phyloP scores from a whole-genome alignment of 176 grass and related monocot genomes.

The Aegilops tauschii region DNA sequence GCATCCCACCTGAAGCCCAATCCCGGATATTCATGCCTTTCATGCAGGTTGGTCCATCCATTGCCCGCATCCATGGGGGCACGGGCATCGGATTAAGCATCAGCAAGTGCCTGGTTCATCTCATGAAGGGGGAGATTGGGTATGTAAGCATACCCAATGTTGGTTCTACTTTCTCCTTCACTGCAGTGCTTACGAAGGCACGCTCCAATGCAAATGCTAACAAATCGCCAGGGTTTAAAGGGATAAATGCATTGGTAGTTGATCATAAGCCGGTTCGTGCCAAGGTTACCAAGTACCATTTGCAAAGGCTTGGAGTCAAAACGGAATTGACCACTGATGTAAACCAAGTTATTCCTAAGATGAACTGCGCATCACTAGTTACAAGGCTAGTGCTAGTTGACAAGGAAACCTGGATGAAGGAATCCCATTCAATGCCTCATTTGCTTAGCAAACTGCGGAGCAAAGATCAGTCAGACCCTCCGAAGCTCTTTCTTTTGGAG shows the following conservation, averaged over 20 bases:
- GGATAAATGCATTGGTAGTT: constrained; percentile 79
- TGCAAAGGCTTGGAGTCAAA: constrained; percentile 83
- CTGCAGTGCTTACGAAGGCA: constrained; percentile 52
- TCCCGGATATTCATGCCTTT: constrained; percentile 89
- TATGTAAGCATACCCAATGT: constrained; percentile 66
- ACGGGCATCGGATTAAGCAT: constrained; percentile 98
- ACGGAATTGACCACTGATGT: constrained; percentile 54
- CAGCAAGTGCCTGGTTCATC: constrained; percentile 90
- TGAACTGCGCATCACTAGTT: constrained; percentile 39
- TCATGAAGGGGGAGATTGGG: constrained; percentile 98
- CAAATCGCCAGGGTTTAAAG: constrained; percentile 60
- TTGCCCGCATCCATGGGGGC: constrained; percentile 94
- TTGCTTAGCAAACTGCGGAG: constrained; percentile 62
- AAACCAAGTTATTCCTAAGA: constrained; percentile 56
- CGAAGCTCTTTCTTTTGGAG: constrained; percentile 78
- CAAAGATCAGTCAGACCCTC: constrained; percentile 43
- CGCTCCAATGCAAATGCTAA: constrained; percentile 41
- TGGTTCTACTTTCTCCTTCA: constrained; percentile 97
- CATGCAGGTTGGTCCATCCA: constrained; percentile 92
- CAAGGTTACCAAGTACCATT: constrained; percentile 80
- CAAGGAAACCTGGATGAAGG: constrained; percentile 71
- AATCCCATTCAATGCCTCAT: constrained; percentile 49
- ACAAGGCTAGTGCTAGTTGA: constrained; percentile 84
- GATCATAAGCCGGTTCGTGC: constrained; percentile 74
- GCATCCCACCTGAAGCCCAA: constrained; percentile 86